Percentiles rank a stretch among this genome's conserved stretches.
These are phyloP conservation scores for Argentina anserina DNA, from an alignment of 306 rosid species.

Conservation along the genomic window DNA sequence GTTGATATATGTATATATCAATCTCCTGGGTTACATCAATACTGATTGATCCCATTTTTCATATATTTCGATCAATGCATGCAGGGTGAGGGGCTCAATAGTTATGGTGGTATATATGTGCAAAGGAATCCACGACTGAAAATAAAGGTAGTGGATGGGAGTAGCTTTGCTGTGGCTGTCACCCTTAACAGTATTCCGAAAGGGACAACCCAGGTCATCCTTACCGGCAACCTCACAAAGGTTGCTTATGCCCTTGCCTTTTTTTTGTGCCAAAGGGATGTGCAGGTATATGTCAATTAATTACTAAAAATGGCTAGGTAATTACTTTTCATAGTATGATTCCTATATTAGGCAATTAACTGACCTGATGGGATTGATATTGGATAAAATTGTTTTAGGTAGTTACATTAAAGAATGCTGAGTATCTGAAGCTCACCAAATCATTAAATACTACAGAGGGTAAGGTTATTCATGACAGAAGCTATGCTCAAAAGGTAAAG, in stretches of 20 bases:
- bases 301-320: too few relatives aligned
- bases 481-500: constrained; percentile 39
- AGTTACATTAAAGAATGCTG: constrained; percentile 29
- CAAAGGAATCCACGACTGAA: constrained; percentile 43
- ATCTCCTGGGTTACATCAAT: neutral
- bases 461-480: constrained; percentile 37
- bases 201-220: constrained; percentile 54
- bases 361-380: neutral
- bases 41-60: neutral
- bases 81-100: constrained; percentile 59
- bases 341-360: neutral
- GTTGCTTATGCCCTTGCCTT: constrained; percentile 56
- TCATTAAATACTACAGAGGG: constrained; percentile 22
- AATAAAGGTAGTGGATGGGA: constrained; percentile 73
- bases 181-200: constrained; percentile 54
- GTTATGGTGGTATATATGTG: constrained; percentile 52
- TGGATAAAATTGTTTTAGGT: constrained; percentile 29
- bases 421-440: constrained; percentile 39
- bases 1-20: too few relatives aligned
- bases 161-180: constrained; percentile 55
- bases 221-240: constrained; percentile 64
- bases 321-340: neutral
- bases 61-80: neutral
- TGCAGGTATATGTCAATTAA: constrained; percentile 40
- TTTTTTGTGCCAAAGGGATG: constrained; percentile 42